Evolutionary conservation across 495 filamentous ascomycete genomes (phyloP).

Genomic region (Glarea lozoyensis): DNA sequence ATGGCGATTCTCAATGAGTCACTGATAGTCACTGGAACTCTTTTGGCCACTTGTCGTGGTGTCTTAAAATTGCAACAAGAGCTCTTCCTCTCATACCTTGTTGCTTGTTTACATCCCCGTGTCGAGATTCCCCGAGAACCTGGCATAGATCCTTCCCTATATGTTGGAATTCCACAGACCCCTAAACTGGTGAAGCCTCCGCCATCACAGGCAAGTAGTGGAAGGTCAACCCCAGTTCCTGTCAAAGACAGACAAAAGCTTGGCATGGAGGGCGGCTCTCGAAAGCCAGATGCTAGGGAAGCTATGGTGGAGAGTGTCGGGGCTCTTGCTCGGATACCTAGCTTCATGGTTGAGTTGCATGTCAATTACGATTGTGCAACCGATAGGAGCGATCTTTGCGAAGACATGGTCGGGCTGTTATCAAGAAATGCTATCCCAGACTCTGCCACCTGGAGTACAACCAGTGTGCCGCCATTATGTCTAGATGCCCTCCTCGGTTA

Average conservation of each 20-base stretch:
- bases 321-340: conserved; percentile 81
- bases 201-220: conserved; percentile 69
- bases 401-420: conserved; percentile 88
- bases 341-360: conserved; percentile 89
- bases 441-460: conserved; percentile 98
- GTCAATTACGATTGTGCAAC: conserved; percentile 98
- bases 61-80: conserved; percentile 96
- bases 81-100: conserved; percentile 87
- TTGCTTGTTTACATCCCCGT: conserved; percentile 85
- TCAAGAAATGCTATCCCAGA: conserved; percentile 94
- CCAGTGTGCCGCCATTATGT: conserved; percentile 92
- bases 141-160: conserved; percentile 83
- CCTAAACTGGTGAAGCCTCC: conserved; percentile 78
- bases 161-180: conserved; percentile 85
- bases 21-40: conserved; percentile 80
- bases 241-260: conserved; percentile 91
- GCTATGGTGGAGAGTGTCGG: conserved; percentile 98
- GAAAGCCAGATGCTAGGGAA: conserved; percentile 90
- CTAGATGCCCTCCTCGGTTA: conserved; percentile 86
- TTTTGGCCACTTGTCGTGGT: conserved; percentile 84
- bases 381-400: conserved; percentile 84
- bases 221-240: conserved; percentile 83
- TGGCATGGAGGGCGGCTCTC: conserved; percentile 82
- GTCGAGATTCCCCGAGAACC: conserved; percentile 87
- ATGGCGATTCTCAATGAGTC: conserved; percentile 88